Percentiles rank a stretch among this genome's conserved stretches.
Conservation (phyloP, 2,329 filamentous ascomycete species). For the Colletotrichum tropicale region DNA sequence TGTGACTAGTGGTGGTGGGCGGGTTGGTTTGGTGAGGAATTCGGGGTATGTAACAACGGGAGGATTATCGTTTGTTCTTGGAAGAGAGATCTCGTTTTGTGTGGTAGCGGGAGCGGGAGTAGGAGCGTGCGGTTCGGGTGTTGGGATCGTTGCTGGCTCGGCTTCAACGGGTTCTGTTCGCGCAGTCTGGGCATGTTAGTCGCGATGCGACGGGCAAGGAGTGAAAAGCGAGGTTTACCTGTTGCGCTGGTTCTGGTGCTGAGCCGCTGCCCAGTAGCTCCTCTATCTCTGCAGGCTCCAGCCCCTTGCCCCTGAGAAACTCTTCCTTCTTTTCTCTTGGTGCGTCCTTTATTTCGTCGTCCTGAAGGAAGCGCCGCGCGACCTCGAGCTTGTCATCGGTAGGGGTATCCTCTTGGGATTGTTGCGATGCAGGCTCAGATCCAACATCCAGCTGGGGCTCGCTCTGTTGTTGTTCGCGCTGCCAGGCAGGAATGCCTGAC, state of each 20-base stretch:
- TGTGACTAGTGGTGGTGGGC: slow-evolving; percentile 67
- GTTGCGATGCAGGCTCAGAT: background rate
- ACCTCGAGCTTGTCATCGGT: slow-evolving; percentile 54
- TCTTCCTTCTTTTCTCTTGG: slow-evolving; percentile 73
- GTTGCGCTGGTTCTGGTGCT: slow-evolving; percentile 16
- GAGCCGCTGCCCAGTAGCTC: slow-evolving; percentile 55
- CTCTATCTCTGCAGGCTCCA: slow-evolving; percentile 71
- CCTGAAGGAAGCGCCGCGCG: slow-evolving; percentile 76
- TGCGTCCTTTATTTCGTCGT: slow-evolving; percentile 73
- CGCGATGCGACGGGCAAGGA: background rate
- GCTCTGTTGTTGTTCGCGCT: slow-evolving; percentile 24
- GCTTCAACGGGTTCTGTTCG: background rate
- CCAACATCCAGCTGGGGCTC: background rate
- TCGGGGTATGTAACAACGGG: slow-evolving; percentile 75
- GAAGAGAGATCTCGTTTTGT: slow-evolving; percentile 5
- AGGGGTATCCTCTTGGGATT: slow-evolving; percentile 9
- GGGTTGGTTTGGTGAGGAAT: slow-evolving; percentile 63
- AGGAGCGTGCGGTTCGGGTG: background rate
- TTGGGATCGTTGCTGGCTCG: background rate
- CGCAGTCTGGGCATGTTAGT: background rate
- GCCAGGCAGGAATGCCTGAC: slow-evolving; percentile 35
- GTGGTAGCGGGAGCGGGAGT: background rate
- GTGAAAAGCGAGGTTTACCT: background rate
- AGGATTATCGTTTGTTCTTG: slow-evolving; percentile 44
- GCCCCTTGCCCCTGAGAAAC: slow-evolving; percentile 80